Evolutionary conservation across 805 yeast genomes (phyloP), one percentile per base, ranked within the genome.

Genomic region (Monosporozyma unispora): DNA sequence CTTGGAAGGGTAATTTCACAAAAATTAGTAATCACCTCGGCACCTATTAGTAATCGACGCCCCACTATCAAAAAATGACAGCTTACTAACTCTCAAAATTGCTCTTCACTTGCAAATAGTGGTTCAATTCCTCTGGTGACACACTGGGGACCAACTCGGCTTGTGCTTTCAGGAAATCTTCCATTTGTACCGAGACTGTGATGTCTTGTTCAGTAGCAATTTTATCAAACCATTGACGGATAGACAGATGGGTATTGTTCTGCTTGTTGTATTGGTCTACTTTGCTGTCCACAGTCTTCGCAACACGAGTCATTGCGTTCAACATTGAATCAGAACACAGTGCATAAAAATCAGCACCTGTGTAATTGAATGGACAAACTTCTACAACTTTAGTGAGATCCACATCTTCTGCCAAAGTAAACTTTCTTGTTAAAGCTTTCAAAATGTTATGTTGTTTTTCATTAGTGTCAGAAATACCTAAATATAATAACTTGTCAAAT

Each of bases 281-380:
- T 60, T 82, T 84, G 1, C 54, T 58, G 59, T 93, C 98, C 14
- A 85, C 88, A 33, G 76, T 79, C 8, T 73, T 73, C 1, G 98
- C 96, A 0, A 84, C 81, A 56, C 98, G 72, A 1, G 93, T 86
- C 97, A 93, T 91, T 1, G 98, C 96, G 66, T 88, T 88, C 57
- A 91, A 74, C 93, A 91, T 88, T 0, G 98, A 87, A 67, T 93
- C 98, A 0, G 96, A 85, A 62, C 97, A 88, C 51, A 93, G 70
- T 0, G 98, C 99, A 67, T 93, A 93, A 68, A 93, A 91, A 66
- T 93, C 99, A 3, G 99, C 99, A 55, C 99, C 99, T 0, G 99
- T 91, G 62, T 81, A 90, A n/a, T 87, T 88, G 62, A 81, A 88
- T 0, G 96, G 86, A 68, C 97, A 89, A 6, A 69, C 66, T 16